These are phyloP conservation scores for Starmerella vaccinii DNA, from an alignment of 805 yeast species.

Conservation along the genomic window DNA sequence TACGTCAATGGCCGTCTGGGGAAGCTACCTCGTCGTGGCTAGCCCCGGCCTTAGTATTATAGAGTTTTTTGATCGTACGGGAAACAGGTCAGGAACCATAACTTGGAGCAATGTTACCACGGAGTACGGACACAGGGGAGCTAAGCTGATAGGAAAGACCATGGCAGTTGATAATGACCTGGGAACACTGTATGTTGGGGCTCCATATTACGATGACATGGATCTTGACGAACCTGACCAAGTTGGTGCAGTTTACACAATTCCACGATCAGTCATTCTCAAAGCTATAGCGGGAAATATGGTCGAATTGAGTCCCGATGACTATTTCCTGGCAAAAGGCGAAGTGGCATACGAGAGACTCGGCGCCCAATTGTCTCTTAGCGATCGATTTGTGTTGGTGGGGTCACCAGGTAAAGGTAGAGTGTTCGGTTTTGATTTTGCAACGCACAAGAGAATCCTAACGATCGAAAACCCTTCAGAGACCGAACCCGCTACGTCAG, in stretches of 20 bases:
- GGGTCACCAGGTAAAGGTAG: slow-evolving; percentile 35
- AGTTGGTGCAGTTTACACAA: slow-evolving; percentile 31
- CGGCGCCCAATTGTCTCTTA: slow-evolving; percentile 33
- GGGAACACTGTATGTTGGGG: slow-evolving; percentile 35
- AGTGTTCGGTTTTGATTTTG: slow-evolving; percentile 33
- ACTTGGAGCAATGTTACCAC: slow-evolving; percentile 26
- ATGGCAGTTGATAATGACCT: slow-evolving; percentile 33
- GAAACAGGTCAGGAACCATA: slow-evolving; percentile 27
- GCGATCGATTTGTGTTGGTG: slow-evolving; percentile 29
- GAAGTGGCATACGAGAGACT: slow-evolving; percentile 34
- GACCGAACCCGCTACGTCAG: slow-evolving; percentile 15
- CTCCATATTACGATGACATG: slow-evolving; percentile 32
- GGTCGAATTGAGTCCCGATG: not conserved
- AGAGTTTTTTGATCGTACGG: slow-evolving; percentile 31
- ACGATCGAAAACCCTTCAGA: slow-evolving; percentile 8
- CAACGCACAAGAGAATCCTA: slow-evolving; percentile 17
- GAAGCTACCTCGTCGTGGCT: slow-evolving; percentile 37
- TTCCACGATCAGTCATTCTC: slow-evolving; percentile 29
- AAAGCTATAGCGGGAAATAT: slow-evolving; percentile 6
- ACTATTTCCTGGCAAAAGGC: slow-evolving; percentile 9
- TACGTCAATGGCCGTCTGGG: slow-evolving; percentile 29
- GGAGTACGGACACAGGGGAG: slow-evolving; percentile 35
- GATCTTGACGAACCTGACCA: slow-evolving; percentile 32
- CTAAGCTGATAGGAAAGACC: slow-evolving; percentile 36
- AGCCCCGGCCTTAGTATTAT: slow-evolving; percentile 45